Conservation (phyloP, 2,329 filamentous ascomycete species). For the Alternaria viburni region DNA sequence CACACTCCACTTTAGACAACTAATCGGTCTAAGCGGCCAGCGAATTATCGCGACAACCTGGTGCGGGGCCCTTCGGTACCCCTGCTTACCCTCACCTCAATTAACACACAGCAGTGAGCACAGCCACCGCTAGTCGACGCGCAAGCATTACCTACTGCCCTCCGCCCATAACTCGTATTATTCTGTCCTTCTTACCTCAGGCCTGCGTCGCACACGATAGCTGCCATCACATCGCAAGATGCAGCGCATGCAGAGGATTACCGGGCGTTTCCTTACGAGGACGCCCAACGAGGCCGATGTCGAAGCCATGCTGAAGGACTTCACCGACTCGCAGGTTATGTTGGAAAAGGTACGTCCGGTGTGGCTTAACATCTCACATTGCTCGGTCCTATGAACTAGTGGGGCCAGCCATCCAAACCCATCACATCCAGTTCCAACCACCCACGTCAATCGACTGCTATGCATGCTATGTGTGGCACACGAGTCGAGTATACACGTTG, state of each 20-base stretch:
- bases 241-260: slow-evolving; percentile 76
- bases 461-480: not conserved
- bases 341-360: slow-evolving; percentile 67
- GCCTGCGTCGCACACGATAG: slow-evolving; percentile 21
- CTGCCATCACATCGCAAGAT: slow-evolving; percentile 53
- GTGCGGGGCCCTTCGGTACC: slow-evolving; percentile 14
- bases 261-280: slow-evolving; percentile 73
- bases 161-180: not conserved
- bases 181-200: not conserved
- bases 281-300: slow-evolving; percentile 80
- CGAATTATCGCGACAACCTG: not conserved
- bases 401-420: slow-evolving; percentile 17
- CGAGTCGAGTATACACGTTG: not conserved
- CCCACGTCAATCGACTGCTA: not conserved
- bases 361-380: slow-evolving; percentile 6
- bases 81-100: slow-evolving; percentile 21
- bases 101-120: slow-evolving; percentile 23
- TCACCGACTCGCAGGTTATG: slow-evolving; percentile 78
- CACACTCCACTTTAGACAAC: slow-evolving; percentile 10
- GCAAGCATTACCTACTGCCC: slow-evolving; percentile 6
- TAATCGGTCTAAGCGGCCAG: not conserved
- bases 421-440: not conserved
- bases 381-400: slow-evolving; percentile 18
- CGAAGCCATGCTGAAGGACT: slow-evolving; percentile 76
- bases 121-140: slow-evolving; percentile 25